Evolutionary conservation across 2,329 filamentous ascomycete genomes (phyloP).

Genomic region (Neofusicoccum kwambonambiense): DNA sequence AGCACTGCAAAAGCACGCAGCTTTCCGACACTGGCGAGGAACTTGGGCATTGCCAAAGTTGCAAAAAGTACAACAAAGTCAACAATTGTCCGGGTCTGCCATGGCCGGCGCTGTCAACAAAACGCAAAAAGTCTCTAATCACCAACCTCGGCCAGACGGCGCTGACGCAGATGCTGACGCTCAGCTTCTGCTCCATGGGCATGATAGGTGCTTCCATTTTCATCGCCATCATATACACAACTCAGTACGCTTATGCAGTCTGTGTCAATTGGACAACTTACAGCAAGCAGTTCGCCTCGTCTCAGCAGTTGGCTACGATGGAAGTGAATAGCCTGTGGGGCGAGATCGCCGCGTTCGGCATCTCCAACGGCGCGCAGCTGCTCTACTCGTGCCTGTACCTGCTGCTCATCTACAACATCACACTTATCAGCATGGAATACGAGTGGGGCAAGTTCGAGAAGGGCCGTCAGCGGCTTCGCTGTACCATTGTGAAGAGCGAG

Average conservation of each 20-base stretch:
- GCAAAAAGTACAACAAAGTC: conserved; percentile 27
- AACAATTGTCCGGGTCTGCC: conserved; percentile 26
- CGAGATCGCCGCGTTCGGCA: conserved; percentile 28
- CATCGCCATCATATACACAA: conserved; percentile 22
- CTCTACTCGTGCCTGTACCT: conserved; percentile 33
- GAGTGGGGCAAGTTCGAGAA: conserved; percentile 33
- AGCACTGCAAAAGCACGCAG: conserved; percentile 28
- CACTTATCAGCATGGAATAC: conserved; percentile 28
- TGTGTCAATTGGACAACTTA: conserved; percentile 10
- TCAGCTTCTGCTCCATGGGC: conserved; percentile 19
- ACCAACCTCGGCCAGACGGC: conserved; percentile 32
- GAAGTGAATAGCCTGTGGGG: conserved; percentile 23
- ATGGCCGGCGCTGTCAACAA: conserved; percentile 32
- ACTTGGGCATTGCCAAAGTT: conserved; percentile 34
- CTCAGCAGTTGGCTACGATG: conserved; percentile 20
- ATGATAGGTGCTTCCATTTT: conserved; percentile 26
- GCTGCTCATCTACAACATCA: conserved; percentile 34
- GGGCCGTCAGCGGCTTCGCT: conserved; percentile 25
- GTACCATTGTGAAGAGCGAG: conserved; percentile 30
- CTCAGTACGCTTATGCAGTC: conserved; percentile 8
- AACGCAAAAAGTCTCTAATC: conserved; percentile 31
- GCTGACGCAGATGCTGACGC: conserved; percentile 28
- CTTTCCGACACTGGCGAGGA: conserved; percentile 25
- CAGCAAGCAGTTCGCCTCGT: neutral
- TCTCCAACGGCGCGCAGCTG: conserved; percentile 31